These are phyloP conservation scores for Alternaria infectoria DNA, from an alignment of 2,329 filamentous ascomycete genomes.

Conservation along the genomic window DNA sequence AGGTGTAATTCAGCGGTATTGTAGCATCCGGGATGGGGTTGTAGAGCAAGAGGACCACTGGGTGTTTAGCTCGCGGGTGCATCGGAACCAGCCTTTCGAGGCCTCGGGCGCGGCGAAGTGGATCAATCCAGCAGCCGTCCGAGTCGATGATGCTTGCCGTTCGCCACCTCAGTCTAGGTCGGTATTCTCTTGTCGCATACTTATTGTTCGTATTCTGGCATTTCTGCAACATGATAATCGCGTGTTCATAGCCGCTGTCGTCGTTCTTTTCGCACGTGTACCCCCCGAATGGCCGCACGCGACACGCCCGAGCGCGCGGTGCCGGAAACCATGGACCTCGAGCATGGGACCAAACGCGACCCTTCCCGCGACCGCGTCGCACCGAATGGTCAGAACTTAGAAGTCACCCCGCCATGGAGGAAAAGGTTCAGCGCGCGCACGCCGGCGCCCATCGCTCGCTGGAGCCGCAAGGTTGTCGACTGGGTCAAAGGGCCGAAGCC, in stretches of 20 bases:
- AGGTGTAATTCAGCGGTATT: background rate
- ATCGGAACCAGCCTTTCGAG: background rate
- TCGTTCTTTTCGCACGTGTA: background rate
- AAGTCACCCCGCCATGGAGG: slow-evolving; percentile 13
- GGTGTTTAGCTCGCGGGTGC: background rate
- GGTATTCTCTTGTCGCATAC: background rate
- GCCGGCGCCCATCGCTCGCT: slow-evolving; percentile 25
- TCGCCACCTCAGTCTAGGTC: background rate
- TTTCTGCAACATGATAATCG: slow-evolving; percentile 6
- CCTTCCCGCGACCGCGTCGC: slow-evolving; percentile 1
- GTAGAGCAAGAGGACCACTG: background rate
- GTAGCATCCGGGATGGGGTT: background rate
- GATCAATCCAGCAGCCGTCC: background rate
- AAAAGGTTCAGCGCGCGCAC: slow-evolving; percentile 14
- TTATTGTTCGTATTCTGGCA: background rate
- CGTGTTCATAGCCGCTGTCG: background rate
- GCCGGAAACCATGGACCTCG: slow-evolving; percentile 12
- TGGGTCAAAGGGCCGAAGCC: slow-evolving; percentile 57
- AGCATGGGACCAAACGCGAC: slow-evolving; percentile 8
- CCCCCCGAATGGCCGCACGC: background rate
- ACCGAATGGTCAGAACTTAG: background rate
- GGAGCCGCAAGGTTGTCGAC: slow-evolving; percentile 33
- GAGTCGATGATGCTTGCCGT: slow-evolving; percentile 8
- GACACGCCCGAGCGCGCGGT: slow-evolving; percentile 5
- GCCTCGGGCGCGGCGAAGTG: background rate